Conservation (phyloP, 2,329 filamentous ascomycete species). For the Colletotrichum australisinense region DNA sequence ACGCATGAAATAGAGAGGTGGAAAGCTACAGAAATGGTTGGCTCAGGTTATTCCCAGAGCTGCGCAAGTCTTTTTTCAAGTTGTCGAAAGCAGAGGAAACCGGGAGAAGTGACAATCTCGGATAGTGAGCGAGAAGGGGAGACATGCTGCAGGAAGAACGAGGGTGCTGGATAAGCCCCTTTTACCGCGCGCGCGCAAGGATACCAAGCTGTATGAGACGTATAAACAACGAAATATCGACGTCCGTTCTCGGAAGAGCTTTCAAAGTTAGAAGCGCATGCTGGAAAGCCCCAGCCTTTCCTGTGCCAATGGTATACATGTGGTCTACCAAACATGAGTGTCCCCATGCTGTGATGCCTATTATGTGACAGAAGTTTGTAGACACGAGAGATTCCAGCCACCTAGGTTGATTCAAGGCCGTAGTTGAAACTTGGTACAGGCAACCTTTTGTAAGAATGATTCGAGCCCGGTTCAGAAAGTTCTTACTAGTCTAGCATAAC, state of each 20-base stretch:
- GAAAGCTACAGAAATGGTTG: conserved; percentile 33
- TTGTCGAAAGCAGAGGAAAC: neutral
- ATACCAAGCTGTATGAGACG: conserved; percentile 10
- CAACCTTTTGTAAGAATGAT: too few species aligned
- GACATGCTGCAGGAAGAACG: neutral
- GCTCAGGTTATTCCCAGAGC: conserved; percentile 8
- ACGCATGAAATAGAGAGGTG: conserved; percentile 34
- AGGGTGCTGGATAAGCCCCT: neutral
- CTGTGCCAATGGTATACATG: conserved; percentile 32
- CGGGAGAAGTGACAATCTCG: neutral
- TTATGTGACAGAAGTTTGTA: neutral
- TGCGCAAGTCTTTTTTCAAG: conserved; percentile 5
- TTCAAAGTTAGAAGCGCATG: conserved; percentile 22
- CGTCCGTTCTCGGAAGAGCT: conserved; percentile 1
- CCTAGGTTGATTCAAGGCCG: too few species aligned
- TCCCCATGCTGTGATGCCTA: neutral
- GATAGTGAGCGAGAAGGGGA: neutral
- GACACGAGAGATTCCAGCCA: too few species aligned
- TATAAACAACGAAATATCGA: conserved; percentile 5
- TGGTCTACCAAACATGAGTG: neutral
- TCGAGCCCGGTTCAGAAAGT: too few species aligned
- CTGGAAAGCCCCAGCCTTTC: conserved; percentile 1
- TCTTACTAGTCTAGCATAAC: too few species aligned
- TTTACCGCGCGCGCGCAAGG: neutral
- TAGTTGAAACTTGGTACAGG: too few species aligned